phyloP scores from a whole-genome alignment of 495 filamentous ascomycete species.

The Neurospora sp. region DNA sequence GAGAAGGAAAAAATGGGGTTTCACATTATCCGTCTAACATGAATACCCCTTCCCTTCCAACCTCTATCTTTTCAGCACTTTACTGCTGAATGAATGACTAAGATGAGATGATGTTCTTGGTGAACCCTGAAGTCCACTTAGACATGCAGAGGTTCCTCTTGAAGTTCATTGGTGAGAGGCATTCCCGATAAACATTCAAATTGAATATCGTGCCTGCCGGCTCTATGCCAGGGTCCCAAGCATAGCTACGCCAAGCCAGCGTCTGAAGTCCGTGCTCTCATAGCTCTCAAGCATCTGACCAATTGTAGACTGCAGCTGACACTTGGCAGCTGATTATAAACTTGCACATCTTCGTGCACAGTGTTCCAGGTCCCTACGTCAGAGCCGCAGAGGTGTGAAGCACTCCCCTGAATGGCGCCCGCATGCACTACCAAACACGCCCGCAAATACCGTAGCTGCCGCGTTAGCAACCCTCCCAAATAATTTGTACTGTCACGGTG shows the following conservation, averaged over 20 bases:
- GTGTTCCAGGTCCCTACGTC: not conserved
- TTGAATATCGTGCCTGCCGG: not conserved
- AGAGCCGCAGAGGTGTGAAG: not conserved
- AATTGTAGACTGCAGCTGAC: not conserved
- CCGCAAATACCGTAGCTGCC: not conserved
- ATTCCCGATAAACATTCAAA: not conserved
- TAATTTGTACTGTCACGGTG: not conserved
- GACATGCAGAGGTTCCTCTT: not conserved
- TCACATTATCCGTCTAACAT: not conserved
- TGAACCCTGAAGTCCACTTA: not conserved
- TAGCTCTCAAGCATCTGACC: too few species aligned
- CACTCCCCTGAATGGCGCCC: not conserved
- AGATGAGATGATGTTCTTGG: not conserved
- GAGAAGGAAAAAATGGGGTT: not conserved
- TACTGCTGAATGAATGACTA: not conserved
- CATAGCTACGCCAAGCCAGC: not conserved
- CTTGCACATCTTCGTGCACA: not conserved
- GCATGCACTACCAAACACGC: not conserved
- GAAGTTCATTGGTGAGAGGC: not conserved
- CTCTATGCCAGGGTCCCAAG: not conserved
- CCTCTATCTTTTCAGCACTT: not conserved
- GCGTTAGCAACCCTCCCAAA: not conserved
- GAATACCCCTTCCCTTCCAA: not conserved
- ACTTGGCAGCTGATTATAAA: not conserved
- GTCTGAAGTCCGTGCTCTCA: not conserved